These are phyloP conservation scores for Phaeotremella fagi DNA, from an alignment of 768 basidiomycete species.

Conservation along the genomic window DNA sequence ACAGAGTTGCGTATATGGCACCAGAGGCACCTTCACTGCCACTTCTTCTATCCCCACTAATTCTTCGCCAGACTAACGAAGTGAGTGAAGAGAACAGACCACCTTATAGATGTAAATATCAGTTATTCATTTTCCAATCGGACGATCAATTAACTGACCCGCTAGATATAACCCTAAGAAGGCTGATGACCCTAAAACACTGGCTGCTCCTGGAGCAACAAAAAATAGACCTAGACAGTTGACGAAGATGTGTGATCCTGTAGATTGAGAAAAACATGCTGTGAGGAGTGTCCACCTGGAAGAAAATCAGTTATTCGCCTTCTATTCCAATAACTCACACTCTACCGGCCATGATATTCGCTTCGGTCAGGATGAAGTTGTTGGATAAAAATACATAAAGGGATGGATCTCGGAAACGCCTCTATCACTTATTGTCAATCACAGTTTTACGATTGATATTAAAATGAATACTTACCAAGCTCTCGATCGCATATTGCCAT, in stretches of 20 bases:
- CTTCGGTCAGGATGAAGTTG: constrained; percentile 45
- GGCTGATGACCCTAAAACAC: constrained; percentile 39
- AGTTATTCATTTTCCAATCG: not conserved
- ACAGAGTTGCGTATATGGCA: constrained; percentile 43
- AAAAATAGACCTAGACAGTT: constrained; percentile 46
- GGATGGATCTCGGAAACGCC: constrained; percentile 41
- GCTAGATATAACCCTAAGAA: constrained; percentile 46
- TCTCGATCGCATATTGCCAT: constrained; percentile 44
- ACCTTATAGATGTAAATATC: constrained; percentile 8
- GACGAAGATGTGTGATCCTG: constrained; percentile 42
- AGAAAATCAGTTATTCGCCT: not conserved
- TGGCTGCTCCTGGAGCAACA: constrained; percentile 41
- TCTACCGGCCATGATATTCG: constrained; percentile 42
- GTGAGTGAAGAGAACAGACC: constrained; percentile 37
- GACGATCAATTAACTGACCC: constrained; percentile 21
- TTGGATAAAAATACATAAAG: constrained; percentile 38
- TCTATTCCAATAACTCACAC: constrained; percentile 32
- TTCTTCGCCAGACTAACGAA: constrained; percentile 36
- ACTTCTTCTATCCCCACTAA: constrained; percentile 19
- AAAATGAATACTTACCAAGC: constrained; percentile 14
- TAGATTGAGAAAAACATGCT: constrained; percentile 41
- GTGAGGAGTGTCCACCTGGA: constrained; percentile 44
- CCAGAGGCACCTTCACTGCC: constrained; percentile 45
- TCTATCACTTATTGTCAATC: constrained; percentile 7
- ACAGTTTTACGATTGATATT: not conserved